Percentiles rank a stretch among this genome's conserved stretches.
These are phyloP conservation scores for Aotearoamyces nothofagi DNA, from an alignment of 2,329 filamentous ascomycete genomes.

Conservation along the genomic window DNA sequence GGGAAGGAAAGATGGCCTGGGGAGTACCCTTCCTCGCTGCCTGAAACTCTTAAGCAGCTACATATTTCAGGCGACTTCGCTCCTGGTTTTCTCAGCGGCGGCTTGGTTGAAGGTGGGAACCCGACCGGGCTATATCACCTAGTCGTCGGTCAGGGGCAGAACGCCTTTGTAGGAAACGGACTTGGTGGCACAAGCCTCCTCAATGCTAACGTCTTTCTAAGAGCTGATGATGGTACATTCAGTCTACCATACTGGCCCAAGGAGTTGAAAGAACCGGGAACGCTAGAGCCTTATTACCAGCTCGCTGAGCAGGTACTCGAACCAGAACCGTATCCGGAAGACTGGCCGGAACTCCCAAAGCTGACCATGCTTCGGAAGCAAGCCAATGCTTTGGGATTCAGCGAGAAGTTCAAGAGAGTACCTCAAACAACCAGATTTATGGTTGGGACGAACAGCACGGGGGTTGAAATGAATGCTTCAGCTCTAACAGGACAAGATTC, in stretches of 20 bases:
- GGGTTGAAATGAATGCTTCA: constrained; percentile 46
- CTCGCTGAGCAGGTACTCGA: constrained; percentile 40
- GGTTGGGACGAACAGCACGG: constrained; percentile 44
- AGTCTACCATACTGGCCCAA: constrained; percentile 39
- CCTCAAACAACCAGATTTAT: constrained; percentile 48
- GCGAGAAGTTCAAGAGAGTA: constrained; percentile 36
- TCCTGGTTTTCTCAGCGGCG: constrained; percentile 24
- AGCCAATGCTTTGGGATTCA: constrained; percentile 33
- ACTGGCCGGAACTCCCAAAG: constrained; percentile 43
- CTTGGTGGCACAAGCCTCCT: constrained; percentile 51
- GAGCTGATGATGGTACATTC: constrained; percentile 39
- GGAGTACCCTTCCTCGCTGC: constrained; percentile 38
- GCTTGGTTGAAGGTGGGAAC: constrained; percentile 31
- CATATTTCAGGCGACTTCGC: constrained; percentile 39
- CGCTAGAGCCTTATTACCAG: constrained; percentile 38
- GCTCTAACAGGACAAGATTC: constrained; percentile 44
- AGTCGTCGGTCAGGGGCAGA: constrained; percentile 46
- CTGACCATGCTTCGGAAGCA: constrained; percentile 40
- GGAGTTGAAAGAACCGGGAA: constrained; percentile 31
- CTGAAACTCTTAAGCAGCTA: constrained; percentile 33
- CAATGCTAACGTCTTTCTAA: constrained; percentile 52
- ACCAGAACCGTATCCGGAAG: constrained; percentile 39
- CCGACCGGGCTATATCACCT: constrained; percentile 49
- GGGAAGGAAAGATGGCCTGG: constrained; percentile 52
- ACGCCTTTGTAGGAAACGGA: constrained; percentile 29